Base-by-base conservation (phyloP, 768 basidiomycete genomes). In the Collybia sp. region DNA sequence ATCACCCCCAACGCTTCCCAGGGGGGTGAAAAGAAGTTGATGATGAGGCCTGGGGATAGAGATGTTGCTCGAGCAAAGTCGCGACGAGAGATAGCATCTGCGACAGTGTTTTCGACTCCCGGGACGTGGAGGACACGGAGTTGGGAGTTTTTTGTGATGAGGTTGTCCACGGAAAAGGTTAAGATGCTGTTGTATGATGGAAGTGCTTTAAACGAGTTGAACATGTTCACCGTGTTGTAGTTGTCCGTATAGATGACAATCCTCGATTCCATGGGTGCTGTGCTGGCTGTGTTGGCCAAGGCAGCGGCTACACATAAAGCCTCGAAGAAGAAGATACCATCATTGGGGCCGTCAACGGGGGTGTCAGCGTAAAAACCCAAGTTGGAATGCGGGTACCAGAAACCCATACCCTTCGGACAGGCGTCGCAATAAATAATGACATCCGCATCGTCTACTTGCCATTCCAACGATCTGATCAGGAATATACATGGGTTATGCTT, bases 21-120 rank as follows among this genome's bases (percentile, higher is more conserved):
- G 47, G 54, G 51, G 51, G 51, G 46, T 50, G 33, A 3, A 39
- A 52, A 59, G 8, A 18, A 30, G 1, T 2, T 11, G 33, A 59
- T 51, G 1, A 10, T 11, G 4, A 59, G 36, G 8, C 19, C 9
- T 11, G 42, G 30, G 5, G 12, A 11, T 40, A 16, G 6, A 12
- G 15, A 5, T 10, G 6, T 1, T 1, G 58, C 55, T 3, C 2
- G 17, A 2, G 11, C 0, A 34, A 47, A 31, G 0, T 50, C 19
- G 6, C 4, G 25, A 0, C 58, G 57, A 0, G 66, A 70, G 1
- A 71, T 45, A 1, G 64, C 59, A 40, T 69, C 67, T 0, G 65
- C 65, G 1, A 65, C 49, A 0, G 9, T 13, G 38, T 71, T 71
- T 0, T 55, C 16, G 0, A 40, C 15, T 0, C 64, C 60, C 0